These are phyloP conservation scores for Erodium trifolium DNA, from an alignment of 441 rosid species.

Conservation along the genomic window DNA sequence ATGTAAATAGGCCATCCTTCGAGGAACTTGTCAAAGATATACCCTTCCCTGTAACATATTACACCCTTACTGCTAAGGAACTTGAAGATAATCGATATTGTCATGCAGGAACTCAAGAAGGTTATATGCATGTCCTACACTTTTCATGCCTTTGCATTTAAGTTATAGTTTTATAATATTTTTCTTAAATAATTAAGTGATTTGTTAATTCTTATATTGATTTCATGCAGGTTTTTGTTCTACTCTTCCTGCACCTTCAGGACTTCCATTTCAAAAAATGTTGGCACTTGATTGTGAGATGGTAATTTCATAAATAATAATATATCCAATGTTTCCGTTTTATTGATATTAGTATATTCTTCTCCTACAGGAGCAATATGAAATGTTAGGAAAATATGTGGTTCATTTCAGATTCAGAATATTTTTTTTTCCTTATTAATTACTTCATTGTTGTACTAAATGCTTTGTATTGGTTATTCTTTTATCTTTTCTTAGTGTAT, in stretches of 20 bases:
- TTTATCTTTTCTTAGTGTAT: slow-evolving; percentile 43
- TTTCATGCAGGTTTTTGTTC: slow-evolving; percentile 47
- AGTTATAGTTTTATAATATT: slow-evolving; percentile 6
- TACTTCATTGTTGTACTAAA: slow-evolving; percentile 1
- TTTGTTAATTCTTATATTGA: slow-evolving; percentile 17
- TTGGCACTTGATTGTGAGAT: slow-evolving; percentile 96
- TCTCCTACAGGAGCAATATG: not conserved
- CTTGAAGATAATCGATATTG: slow-evolving; percentile 74
- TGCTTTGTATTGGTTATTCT: not conserved
- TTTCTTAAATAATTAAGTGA: slow-evolving; percentile 13
- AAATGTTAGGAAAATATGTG: not conserved
- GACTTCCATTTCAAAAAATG: slow-evolving; percentile 41
- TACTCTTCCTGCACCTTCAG: slow-evolving; percentile 64
- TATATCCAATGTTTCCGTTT: not conserved
- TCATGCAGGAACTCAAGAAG: slow-evolving; percentile 35
- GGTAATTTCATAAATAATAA: slow-evolving; percentile 36
- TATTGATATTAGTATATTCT: not conserved
- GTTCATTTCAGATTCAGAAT: not conserved
- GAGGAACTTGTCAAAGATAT: slow-evolving; percentile 45
- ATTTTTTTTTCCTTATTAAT: not conserved
- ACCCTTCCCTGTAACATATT: slow-evolving; percentile 67
- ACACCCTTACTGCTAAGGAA: slow-evolving; percentile 64
- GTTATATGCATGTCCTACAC: slow-evolving; percentile 26
- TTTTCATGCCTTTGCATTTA: not conserved
- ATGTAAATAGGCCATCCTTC: slow-evolving; percentile 26